Base-by-base conservation (phyloP, 768 basidiomycete species). In the Kwoniella mangroviensis region DNA sequence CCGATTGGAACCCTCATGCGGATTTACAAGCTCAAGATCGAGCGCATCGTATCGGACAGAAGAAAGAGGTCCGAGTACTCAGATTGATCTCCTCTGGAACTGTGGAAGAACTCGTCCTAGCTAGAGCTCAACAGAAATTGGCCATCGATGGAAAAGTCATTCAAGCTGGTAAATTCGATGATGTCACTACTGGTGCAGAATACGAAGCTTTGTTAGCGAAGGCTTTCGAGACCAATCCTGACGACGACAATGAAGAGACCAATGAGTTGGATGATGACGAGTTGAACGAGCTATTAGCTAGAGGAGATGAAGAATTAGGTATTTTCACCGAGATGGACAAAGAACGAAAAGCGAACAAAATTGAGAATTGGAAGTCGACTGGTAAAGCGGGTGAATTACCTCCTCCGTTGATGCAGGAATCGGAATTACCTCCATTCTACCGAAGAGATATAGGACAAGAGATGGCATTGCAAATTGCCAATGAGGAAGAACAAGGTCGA, bases 111-210 rank as follows among this genome's bases (percentile, higher is more conserved):
- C 93, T 94, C 3, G 97, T 98, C 89, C 92, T 98, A 71, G 92
- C 93, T 55, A 89, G 94, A 73, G 97, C 97, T 5, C 89, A 92
- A 68, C 92, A 89, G 85, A 99, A 99, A 86, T 90, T 98, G 34
- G 96, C 96, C 78, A 95, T 99, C 78, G 97, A 99, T 82, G 94
- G 96, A 85, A 98, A 99, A 84, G 96, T 97, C 85, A 98, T 98
- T 79, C 96, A 98, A 85, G 94, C 94, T 63, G 96, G 96, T 86
- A 93, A 94, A 56, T 98, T 98, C 85, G 97, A 99, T 83, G 96
- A 98, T 85, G 96, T 96, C 84, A 96, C 95, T 22, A 96, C 94
- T 3, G 92, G 94, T 74, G 94, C 96, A 81, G 97, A 99, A 82
- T 94, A 97, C 75, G 96, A 99, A 82, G 93, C 94, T 79, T 91